A percentile compares a stretch with the other conserved stretches of the same genome.
Conservation (phyloP, 1,139 yeast species). For the Debaryomyces nepalensis region DNA sequence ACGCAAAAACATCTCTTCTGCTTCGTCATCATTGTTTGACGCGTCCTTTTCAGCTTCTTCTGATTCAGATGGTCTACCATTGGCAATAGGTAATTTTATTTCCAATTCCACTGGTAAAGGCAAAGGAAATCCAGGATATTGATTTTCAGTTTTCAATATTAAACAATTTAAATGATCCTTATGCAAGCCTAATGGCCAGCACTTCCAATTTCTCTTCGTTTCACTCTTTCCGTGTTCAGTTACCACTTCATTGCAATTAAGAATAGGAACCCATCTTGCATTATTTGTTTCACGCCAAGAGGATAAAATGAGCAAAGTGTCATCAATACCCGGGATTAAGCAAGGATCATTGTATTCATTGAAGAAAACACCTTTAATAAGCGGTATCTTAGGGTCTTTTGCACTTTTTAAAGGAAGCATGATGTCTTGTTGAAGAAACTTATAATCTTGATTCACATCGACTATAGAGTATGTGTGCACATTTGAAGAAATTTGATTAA, state of each 20-base stretch:
- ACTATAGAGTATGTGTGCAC: conserved; percentile 43
- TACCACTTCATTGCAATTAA: conserved; percentile 65
- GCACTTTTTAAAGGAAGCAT: conserved; percentile 39
- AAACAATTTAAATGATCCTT: conserved; percentile 73
- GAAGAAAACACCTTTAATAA: conserved; percentile 74
- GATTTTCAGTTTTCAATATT: conserved; percentile 64
- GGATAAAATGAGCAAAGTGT: conserved; percentile 67
- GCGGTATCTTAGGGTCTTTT: conserved; percentile 29
- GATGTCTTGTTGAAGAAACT: conserved; percentile 46
- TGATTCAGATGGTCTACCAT: conserved; percentile 13
- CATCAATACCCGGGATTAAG: conserved; percentile 71
- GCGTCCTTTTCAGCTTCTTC: conserved; percentile 26
- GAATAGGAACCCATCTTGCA: conserved; percentile 87
- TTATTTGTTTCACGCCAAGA: conserved; percentile 81
- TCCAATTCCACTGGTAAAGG: conserved; percentile 83
- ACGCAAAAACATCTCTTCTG: conserved; percentile 50
- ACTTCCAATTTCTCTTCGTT: conserved; percentile 55
- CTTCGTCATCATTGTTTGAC: conserved; percentile 40
- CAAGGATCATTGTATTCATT: conserved; percentile 90
- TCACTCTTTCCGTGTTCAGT: conserved; percentile 55
- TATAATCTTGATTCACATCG: conserved; percentile 41
- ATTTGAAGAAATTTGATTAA: conserved; percentile 35
- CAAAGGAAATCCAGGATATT: conserved; percentile 70
- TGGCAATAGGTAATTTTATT: conserved; percentile 61
- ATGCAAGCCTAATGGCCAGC: conserved; percentile 89